A percentile compares a stretch with the other conserved stretches of the same genome.
phyloP scores from a whole-genome alignment of 768 basidiomycete genomes.

The Suillus hirtellus region DNA sequence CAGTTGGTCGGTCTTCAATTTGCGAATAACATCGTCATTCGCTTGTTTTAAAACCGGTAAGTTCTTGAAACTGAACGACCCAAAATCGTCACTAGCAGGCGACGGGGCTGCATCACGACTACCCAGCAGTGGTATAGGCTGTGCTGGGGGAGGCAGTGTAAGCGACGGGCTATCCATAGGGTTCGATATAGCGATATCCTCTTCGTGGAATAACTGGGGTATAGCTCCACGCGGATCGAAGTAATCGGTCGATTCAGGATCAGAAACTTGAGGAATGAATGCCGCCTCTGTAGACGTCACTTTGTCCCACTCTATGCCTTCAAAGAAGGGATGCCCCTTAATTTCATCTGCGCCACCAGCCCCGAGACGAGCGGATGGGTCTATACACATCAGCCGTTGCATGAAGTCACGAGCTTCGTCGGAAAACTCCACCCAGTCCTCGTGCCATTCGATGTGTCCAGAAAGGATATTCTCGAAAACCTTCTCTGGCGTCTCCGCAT shows the following conservation, averaged over 20 bases:
- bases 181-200: constrained; percentile 64
- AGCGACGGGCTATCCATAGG: constrained; percentile 44
- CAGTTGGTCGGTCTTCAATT: constrained; percentile 90
- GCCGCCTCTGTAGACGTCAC: constrained; percentile 87
- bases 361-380: constrained; percentile 81
- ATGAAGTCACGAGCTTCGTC: constrained; percentile 90
- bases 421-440: constrained; percentile 87
- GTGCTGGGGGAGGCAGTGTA: constrained; percentile 21
- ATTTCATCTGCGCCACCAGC: constrained; percentile 89
- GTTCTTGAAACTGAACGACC: constrained; percentile 98
- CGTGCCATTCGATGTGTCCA: constrained; percentile 93
- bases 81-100: constrained; percentile 86
- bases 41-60: constrained; percentile 94
- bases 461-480: constrained; percentile 99
- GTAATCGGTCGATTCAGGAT: constrained; percentile 99
- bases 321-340: constrained; percentile 88
- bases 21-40: constrained; percentile 97
- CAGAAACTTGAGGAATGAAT: constrained; percentile 93
- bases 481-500: constrained; percentile 94
- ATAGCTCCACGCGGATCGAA: constrained; percentile 96
- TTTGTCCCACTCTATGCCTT: constrained; percentile 90
- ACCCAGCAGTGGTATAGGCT: constrained; percentile 31
- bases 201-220: constrained; percentile 88
- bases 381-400: constrained; percentile 77
- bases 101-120: constrained; percentile 46